A percentile compares a stretch with the other conserved stretches of the same genome.
These are phyloP conservation scores for Wickerhamomyces rabaulensis DNA, from an alignment of 805 yeast genomes.

Conservation along the genomic window DNA sequence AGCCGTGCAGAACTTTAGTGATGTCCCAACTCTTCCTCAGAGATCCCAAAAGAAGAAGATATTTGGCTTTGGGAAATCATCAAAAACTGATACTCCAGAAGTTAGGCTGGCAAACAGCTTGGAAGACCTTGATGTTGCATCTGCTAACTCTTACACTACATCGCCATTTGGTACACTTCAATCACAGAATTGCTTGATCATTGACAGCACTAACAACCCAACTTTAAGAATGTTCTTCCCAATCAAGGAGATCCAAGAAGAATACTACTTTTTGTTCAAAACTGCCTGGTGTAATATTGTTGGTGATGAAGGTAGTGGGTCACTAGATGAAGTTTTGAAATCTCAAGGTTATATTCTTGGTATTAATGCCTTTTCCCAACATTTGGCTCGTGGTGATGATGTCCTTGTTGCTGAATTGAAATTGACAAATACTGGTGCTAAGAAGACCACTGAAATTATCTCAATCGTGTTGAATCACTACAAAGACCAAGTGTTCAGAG, in stretches of 20 bases:
- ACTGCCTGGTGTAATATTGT: constrained; percentile 50
- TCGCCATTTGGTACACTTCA: constrained; percentile 22
- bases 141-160: constrained; percentile 13
- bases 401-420: constrained; percentile 45
- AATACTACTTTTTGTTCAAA: constrained; percentile 21
- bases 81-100: background rate
- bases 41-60: constrained; percentile 5
- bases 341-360: constrained; percentile 30
- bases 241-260: constrained; percentile 6
- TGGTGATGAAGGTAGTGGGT: constrained; percentile 56
- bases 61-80: constrained; percentile 1
- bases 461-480: constrained; percentile 26
- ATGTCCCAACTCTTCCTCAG: constrained; percentile 18
- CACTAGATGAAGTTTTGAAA: constrained; percentile 40
- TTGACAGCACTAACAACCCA: constrained; percentile 32
- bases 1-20: constrained; percentile 39
- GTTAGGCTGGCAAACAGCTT: constrained; percentile 1
- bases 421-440: constrained; percentile 42
- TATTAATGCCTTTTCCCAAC: constrained; percentile 38
- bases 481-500: constrained; percentile 12
- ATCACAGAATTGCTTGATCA: constrained; percentile 29
- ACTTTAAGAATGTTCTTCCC: constrained; percentile 45
- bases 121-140: constrained; percentile 12
- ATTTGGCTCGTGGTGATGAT: constrained; percentile 30
- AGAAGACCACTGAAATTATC: constrained; percentile 30